Evolutionary conservation across 371 early-diverging fungal species (phyloP).

Genomic region (Batrachochytrium dendrobatidis): DNA sequence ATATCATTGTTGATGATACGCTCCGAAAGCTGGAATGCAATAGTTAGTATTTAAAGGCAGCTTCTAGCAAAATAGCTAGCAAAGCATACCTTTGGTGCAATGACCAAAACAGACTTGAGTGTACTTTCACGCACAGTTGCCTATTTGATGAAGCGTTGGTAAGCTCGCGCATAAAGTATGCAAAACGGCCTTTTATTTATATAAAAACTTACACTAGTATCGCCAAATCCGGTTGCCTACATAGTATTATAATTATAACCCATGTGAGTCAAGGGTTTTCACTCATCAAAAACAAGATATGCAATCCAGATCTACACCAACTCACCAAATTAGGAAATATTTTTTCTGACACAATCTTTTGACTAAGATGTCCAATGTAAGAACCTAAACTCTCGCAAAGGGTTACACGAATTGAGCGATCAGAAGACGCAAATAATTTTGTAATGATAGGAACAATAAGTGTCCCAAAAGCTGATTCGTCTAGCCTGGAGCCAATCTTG

Average conservation of each 20-base stretch:
- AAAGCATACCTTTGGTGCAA: conserved; percentile 57
- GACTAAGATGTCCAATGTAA: conserved; percentile 63
- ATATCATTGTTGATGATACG: conserved; percentile 79
- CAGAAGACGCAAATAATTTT: conserved; percentile 79
- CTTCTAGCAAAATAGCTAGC: neutral
- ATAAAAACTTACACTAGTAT: conserved; percentile 43
- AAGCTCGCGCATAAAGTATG: neutral
- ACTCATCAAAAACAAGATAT: conserved; percentile 1
- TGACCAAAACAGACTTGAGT: conserved; percentile 67
- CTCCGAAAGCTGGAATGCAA: conserved; percentile 50
- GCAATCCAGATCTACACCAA: neutral
- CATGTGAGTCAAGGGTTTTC: too few species aligned
- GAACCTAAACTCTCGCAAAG: conserved; percentile 71
- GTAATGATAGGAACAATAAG: conserved; percentile 67
- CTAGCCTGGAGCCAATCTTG: conserved; percentile 69
- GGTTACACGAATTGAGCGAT: conserved; percentile 79
- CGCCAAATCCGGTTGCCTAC: conserved; percentile 80
- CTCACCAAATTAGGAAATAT: conserved; percentile 80
- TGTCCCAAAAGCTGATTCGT: conserved; percentile 61
- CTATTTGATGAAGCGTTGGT: too few species aligned
- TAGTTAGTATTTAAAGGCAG: neutral
- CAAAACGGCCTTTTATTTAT: neutral
- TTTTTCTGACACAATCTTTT: conserved; percentile 65
- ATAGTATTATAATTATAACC: neutral
- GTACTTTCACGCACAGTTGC: conserved; percentile 90